Conservation (phyloP, 2,329 filamentous ascomycete genomes). For the Grosmannia serpens region DNA sequence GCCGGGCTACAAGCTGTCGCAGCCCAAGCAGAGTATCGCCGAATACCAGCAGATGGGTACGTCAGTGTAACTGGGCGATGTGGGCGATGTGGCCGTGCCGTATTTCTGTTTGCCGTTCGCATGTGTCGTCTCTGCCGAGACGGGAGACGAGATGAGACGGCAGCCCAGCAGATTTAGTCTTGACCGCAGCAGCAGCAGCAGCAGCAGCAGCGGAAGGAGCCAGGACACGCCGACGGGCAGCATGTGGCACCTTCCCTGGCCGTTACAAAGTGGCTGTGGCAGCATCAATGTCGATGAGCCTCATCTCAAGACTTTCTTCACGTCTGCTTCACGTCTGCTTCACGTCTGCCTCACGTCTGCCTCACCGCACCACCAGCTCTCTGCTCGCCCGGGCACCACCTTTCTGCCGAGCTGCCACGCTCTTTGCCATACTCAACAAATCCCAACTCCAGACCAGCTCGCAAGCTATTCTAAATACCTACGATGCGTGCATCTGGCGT, state of each 20-base stretch:
- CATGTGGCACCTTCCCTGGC: not conserved
- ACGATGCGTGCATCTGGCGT: not conserved
- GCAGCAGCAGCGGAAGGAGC: not conserved
- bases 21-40: conserved; percentile 91
- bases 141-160: not conserved
- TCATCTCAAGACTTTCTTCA: not conserved
- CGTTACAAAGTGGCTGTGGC: not conserved
- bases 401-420: too few relatives aligned
- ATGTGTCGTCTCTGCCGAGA: not conserved
- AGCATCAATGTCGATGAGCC: not conserved
- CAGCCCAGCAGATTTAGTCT: not conserved
- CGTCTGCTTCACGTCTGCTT: not conserved
- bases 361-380: not conserved
- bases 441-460: not conserved
- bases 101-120: not conserved
- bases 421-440: not conserved
- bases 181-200: not conserved
- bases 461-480: not conserved
- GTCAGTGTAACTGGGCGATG: conserved; percentile 21
- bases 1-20: conserved; percentile 93
- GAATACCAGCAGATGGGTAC: conserved; percentile 82
- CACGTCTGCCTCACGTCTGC: not conserved
- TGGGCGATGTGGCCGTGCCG: not conserved
- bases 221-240: not conserved
- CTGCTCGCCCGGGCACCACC: not conserved